Evolutionary conservation across 768 basidiomycete genomes (phyloP).

Genomic region (Boletellus ananas): DNA sequence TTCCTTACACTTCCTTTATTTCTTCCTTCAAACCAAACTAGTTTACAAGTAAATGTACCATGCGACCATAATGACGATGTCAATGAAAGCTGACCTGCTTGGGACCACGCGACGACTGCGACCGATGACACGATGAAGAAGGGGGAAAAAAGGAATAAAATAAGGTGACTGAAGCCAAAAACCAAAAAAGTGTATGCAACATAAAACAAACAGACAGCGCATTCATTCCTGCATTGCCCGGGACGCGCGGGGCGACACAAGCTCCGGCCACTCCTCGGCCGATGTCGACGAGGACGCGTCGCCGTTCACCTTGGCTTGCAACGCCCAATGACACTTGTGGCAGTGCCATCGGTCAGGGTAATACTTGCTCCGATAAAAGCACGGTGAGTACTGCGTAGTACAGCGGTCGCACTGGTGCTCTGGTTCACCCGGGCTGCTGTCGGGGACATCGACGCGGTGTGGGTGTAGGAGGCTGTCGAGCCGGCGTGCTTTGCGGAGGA

Average conservation of each 20-base stretch:
- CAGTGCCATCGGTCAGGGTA: constrained; percentile 34
- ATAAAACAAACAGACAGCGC: not conserved
- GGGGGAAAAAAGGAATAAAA: not conserved
- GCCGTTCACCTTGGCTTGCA: constrained; percentile 1
- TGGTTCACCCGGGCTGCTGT: constrained; percentile 11
- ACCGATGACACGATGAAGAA: not conserved
- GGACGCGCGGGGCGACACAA: constrained; percentile 5
- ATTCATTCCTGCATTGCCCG: constrained; percentile 20
- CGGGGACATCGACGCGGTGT: constrained; percentile 34
- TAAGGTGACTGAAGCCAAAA: no score
- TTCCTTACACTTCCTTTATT: not conserved
- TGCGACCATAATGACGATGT: constrained; percentile 19
- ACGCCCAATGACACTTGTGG: constrained; percentile 42
- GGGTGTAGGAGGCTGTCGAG: constrained; percentile 67
- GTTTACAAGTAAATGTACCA: constrained; percentile 29
- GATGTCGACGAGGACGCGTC: not conserved
- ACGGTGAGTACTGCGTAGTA: constrained; percentile 67
- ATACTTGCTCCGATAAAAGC: constrained; percentile 53
- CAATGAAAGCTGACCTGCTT: not conserved
- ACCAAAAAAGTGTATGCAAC: no score
- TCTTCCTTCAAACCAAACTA: constrained; percentile 11
- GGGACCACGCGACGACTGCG: not conserved
- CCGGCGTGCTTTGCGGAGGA: constrained; percentile 85
- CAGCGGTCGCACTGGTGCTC: constrained; percentile 55
- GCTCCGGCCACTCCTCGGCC: constrained; percentile 17